Base-by-base conservation (phyloP, 2,329 filamentous ascomycete species). In the Ophiobolus disseminans region DNA sequence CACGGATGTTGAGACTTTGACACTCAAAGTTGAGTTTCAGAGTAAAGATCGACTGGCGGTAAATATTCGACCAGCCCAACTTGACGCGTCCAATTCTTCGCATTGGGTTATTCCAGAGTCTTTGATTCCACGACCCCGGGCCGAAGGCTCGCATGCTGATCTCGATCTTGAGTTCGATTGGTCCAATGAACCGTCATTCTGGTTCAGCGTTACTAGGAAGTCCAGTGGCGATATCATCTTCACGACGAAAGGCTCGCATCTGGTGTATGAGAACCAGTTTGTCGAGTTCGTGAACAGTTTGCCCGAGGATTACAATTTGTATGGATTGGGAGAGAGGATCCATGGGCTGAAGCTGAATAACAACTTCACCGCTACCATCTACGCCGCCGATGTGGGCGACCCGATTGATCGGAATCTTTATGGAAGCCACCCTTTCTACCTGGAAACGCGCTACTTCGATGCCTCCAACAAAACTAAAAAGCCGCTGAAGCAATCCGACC, bases 221-320 rank as follows among this genome's bases (percentile, higher is more conserved):
- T 87, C 73, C 41, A 85, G 66, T 70, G 84, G 82, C 0, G 87
- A 91, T 63, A 78, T 85, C 0, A 73, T 92, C 0, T 91, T 91
- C 66, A 81, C 82, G 9, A 91, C 88, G 0, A 73, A 77, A 14
- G 85, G 84, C 4, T 83, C 78, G 2, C 80, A 83, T 9, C 72
- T 92, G 11, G 83, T 92, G 0, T 92, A 84, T 61, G 87, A 91
- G 63, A 82, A 91, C 57, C 89, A 92, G 61, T 92, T 90, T 69
- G 82, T 91, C 32, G 89, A 91, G 60, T 87, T 92, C 57, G 80
- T 80, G 4, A 86, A 85, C 14, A 67, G 78, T 20, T 69, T 91
- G 11, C 88, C 88, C 0, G 79, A 87, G 49, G 81, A 88, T 40
- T 91, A 91, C 72, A 91, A 91, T 55, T 68, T 91, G 0, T 90